phyloP scores from a whole-genome alignment of 768 basidiomycete species.

The Rubroboletus pulcherrimus region DNA sequence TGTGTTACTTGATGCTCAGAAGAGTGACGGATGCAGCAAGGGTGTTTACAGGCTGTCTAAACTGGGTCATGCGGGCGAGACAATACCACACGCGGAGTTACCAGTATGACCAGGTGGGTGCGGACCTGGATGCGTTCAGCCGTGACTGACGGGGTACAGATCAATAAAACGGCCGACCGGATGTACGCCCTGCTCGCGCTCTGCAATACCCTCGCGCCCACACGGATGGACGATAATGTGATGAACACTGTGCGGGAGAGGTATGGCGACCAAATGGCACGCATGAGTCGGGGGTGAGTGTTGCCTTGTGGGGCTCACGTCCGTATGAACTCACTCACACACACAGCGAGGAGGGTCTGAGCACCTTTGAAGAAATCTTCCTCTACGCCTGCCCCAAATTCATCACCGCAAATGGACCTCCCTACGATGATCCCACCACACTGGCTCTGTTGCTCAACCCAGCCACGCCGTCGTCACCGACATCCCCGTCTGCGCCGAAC shows the following conservation, averaged over 20 bases:
- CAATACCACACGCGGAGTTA: conserved; percentile 96
- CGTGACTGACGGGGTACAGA: conserved; percentile 41
- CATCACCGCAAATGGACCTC: conserved; percentile 91
- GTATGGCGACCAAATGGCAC: conserved; percentile 85
- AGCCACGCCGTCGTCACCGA: conserved; percentile 34
- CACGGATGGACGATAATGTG: conserved; percentile 90
- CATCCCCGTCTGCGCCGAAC: conserved; percentile 20
- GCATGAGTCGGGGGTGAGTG: conserved; percentile 80
- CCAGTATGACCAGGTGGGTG: conserved; percentile 85
- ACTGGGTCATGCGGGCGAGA: conserved; percentile 94
- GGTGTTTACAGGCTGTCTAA: conserved; percentile 86
- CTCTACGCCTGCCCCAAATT: conserved; percentile 94
- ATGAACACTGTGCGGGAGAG: conserved; percentile 90
- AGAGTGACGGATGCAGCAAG: conserved; percentile 95
- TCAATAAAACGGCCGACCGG: conserved; percentile 95
- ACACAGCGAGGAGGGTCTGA: conserved; percentile 62
- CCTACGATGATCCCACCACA: conserved; percentile 75
- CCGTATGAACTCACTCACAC: neutral
- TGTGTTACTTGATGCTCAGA: conserved; percentile 94
- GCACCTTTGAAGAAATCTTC: conserved; percentile 58
- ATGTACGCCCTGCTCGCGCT: conserved; percentile 97
- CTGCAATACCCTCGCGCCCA: conserved; percentile 90
- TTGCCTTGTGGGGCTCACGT: neutral
- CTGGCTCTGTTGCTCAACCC: conserved; percentile 49
- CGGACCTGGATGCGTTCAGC: neutral